These are phyloP conservation scores for Tremellales sp. DNA, from an alignment of 1,284 basidiomycete species.

Conservation along the genomic window DNA sequence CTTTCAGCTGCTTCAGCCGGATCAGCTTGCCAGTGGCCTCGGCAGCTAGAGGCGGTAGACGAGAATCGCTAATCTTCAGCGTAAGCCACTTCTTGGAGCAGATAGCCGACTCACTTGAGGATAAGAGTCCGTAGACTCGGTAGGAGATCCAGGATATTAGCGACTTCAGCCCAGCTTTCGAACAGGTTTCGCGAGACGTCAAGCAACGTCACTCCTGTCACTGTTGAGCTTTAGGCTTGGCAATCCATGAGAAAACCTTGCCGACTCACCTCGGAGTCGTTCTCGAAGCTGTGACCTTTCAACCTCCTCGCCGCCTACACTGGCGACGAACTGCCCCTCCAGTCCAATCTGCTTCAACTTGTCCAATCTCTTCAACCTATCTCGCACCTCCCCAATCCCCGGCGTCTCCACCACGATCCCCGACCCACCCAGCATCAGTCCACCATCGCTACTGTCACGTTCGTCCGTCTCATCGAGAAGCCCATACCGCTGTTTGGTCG, in stretches of 20 bases:
- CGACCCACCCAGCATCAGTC: conserved; percentile 64
- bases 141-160: conserved; percentile 62
- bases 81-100: background rate
- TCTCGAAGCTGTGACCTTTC: conserved; percentile 20
- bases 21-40: background rate
- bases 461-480: background rate
- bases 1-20: background rate
- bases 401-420: conserved; percentile 83
- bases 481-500: conserved; percentile 67
- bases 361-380: conserved; percentile 64
- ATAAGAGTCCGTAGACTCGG: conserved; percentile 62
- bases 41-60: no score
- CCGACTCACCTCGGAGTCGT: conserved; percentile 24
- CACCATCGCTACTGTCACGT: conserved; percentile 1
- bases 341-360: conserved; percentile 72
- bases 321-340: conserved; percentile 60
- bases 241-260: background rate
- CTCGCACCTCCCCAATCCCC: conserved; percentile 69
- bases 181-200: conserved; percentile 79
- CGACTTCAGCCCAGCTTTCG: conserved; percentile 65
- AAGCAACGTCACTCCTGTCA: conserved; percentile 66
- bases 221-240: background rate
- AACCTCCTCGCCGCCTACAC: conserved; percentile 53
- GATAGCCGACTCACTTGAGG: conserved; percentile 60
- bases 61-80: background rate